Evolutionary conservation across 2,329 filamentous ascomycete genomes (phyloP).

Genomic region (Claviceps capensis): DNA sequence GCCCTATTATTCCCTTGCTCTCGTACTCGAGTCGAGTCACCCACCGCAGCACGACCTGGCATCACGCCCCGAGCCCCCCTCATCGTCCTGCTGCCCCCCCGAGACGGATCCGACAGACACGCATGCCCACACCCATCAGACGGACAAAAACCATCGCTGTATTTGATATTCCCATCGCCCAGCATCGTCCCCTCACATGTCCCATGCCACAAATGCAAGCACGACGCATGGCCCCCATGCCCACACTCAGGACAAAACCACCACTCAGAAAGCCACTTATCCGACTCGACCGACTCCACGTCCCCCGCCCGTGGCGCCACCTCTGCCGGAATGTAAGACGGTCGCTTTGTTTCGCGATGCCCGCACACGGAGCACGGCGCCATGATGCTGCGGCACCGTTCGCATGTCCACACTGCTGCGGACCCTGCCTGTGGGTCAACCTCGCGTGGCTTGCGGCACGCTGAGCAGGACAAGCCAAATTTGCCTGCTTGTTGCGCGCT

Average conservation of each 20-base stretch:
- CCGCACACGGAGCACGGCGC: conserved; percentile 46
- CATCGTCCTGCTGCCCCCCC: conserved; percentile 37
- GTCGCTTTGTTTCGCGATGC: conserved; percentile 34
- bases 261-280: conserved; percentile 31
- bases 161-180: conserved; percentile 14
- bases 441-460: conserved; percentile 43
- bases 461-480: conserved; percentile 38
- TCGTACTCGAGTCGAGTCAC: conserved; percentile 21
- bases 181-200: conserved; percentile 14
- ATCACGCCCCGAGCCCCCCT: too few relatives aligned
- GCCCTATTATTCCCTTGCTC: conserved; percentile 13
- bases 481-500: conserved; percentile 41
- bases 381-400: conserved; percentile 38
- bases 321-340: conserved; percentile 23
- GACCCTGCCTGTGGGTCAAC: conserved; percentile 31
- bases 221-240: conserved; percentile 48
- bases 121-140: conserved; percentile 52
- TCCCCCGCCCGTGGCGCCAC: conserved; percentile 14
- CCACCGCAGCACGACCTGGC: conserved; percentile 31
- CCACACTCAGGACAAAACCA: conserved; percentile 50
- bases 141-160: conserved; percentile 46
- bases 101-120: conserved; percentile 44
- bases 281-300: conserved; percentile 7
- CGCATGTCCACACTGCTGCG: conserved; percentile 41
- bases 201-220: conserved; percentile 45